phyloP scores from a whole-genome alignment of 345 rosid species.

The Linum usitatissimum region DNA sequence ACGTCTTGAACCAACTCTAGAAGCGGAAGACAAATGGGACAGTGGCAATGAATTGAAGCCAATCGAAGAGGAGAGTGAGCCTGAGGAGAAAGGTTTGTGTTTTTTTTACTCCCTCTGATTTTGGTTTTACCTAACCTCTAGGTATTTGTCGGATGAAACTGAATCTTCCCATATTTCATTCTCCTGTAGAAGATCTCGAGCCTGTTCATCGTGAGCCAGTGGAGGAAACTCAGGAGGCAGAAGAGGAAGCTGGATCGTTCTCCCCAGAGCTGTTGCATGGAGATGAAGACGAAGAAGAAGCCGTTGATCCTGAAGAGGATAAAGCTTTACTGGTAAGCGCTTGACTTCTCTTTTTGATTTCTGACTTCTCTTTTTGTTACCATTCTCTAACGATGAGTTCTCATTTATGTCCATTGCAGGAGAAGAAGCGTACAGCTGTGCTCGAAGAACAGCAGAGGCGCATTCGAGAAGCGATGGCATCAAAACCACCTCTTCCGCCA shows the following conservation, averaged over 20 bases:
- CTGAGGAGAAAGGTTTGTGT: constrained; percentile 29
- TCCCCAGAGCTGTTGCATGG: constrained; percentile 83
- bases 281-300: constrained; percentile 62
- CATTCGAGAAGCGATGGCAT: constrained; percentile 54
- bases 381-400: no score
- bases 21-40: constrained; percentile 36
- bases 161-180: constrained; percentile 3
- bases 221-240: constrained; percentile 46
- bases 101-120: not conserved
- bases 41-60: constrained; percentile 23
- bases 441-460: constrained; percentile 67
- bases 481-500: constrained; percentile 46
- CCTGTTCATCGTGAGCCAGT: constrained; percentile 61
- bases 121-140: not conserved
- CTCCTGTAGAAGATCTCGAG: constrained; percentile 32
- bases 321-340: constrained; percentile 57
- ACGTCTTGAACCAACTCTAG: constrained; percentile 60
- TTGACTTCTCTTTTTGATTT: not conserved
- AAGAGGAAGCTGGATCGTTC: constrained; percentile 61
- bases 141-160: not conserved
- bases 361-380: not conserved
- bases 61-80: constrained; percentile 42
- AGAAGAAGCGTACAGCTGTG: constrained; percentile 51
- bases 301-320: constrained; percentile 93
- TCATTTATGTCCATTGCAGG: constrained; percentile 30